phyloP scores from a whole-genome alignment of 805 yeast species.

The Spathaspora arborariae region DNA sequence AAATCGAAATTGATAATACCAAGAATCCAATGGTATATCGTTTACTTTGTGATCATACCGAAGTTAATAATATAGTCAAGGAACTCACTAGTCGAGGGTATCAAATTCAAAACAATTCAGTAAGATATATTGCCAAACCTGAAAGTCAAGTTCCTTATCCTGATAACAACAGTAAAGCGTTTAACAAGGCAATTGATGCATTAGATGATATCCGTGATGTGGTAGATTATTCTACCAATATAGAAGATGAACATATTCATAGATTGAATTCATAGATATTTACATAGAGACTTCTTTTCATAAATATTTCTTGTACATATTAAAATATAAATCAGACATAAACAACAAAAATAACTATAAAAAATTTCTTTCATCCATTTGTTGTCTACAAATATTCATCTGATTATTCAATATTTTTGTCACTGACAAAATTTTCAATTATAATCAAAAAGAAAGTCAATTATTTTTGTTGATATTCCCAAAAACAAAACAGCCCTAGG shows the following conservation, averaged over 20 bases:
- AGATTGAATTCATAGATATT: background rate
- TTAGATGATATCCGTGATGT: conserved; percentile 85
- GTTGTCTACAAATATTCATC: background rate
- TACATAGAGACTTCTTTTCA: background rate
- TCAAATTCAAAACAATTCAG: conserved; percentile 66
- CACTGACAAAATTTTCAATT: background rate
- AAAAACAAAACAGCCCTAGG: background rate
- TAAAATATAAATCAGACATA: background rate
- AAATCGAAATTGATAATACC: conserved; percentile 35
- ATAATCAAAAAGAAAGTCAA: too few species aligned
- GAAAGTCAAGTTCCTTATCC: conserved; percentile 56
- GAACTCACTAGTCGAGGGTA: conserved; percentile 49
- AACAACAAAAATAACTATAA: background rate
- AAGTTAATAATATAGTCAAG: conserved; percentile 59
- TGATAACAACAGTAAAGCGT: conserved; percentile 49
- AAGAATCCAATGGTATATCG: conserved; percentile 21
- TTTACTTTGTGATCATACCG: conserved; percentile 61
- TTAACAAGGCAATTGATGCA: conserved; percentile 53
- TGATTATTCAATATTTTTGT: background rate
- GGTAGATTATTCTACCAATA: conserved; percentile 72
- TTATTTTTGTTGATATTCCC: too few species aligned
- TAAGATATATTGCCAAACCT: conserved; percentile 60
- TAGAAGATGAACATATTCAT: conserved; percentile 29
- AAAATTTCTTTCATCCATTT: background rate
- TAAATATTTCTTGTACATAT: background rate